These are phyloP conservation scores for Candida albicans DNA, from an alignment of 1,139 yeast species.

Conservation along the genomic window DNA sequence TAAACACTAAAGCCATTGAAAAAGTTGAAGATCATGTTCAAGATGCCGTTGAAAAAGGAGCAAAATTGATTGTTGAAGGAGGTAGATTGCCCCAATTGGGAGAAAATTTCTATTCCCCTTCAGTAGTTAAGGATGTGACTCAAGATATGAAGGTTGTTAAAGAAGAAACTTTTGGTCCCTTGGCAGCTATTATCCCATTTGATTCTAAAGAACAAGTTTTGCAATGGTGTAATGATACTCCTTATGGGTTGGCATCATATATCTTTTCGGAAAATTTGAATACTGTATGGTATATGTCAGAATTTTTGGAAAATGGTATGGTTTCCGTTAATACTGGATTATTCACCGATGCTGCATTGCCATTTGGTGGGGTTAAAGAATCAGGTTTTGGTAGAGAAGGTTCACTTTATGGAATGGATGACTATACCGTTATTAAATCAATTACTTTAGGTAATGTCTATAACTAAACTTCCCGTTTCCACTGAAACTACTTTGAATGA, in stretches of 20 bases:
- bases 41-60: slow-evolving; percentile 46
- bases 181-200: slow-evolving; percentile 44
- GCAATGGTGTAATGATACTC: slow-evolving; percentile 38
- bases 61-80: slow-evolving; percentile 44
- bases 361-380: slow-evolving; percentile 51
- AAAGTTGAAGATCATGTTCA: slow-evolving; percentile 42
- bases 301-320: slow-evolving; percentile 46
- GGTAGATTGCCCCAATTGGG: slow-evolving; percentile 42
- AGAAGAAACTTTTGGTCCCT: slow-evolving; percentile 52
- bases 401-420: slow-evolving; percentile 47
- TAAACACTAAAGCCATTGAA: slow-evolving; percentile 38
- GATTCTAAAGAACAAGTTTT: slow-evolving; percentile 42
- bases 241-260: slow-evolving; percentile 48
- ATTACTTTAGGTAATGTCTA: slow-evolving; percentile 40
- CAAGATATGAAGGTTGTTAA: slow-evolving; percentile 39
- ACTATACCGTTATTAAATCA: slow-evolving; percentile 42
- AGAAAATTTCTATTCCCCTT: slow-evolving; percentile 39
- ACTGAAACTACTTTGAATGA: not conserved
- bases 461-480: slow-evolving; percentile 14
- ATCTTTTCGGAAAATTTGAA: slow-evolving; percentile 45
- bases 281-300: slow-evolving; percentile 55
- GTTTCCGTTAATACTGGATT: slow-evolving; percentile 47
- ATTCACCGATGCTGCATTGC: slow-evolving; percentile 49
- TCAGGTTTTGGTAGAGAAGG: slow-evolving; percentile 55
- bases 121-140: slow-evolving; percentile 41